Base-by-base conservation (phyloP, 2,329 filamentous ascomycete genomes). In the Xylariales sp. region DNA sequence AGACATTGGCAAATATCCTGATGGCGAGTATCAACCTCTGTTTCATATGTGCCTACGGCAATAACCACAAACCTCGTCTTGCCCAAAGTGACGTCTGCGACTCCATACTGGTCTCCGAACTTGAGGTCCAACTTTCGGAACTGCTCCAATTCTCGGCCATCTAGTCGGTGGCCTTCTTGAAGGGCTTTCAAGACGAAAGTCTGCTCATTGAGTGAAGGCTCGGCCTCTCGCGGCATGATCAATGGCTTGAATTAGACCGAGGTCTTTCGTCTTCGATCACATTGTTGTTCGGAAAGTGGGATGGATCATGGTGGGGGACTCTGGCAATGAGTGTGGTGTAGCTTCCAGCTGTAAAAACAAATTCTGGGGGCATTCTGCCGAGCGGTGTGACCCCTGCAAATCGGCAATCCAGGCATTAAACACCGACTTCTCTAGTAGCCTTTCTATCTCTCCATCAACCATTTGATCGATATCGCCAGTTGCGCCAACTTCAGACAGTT, bases 91-190 rank as follows among this genome's bases (percentile, higher is more conserved):
- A 96, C 86, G 57, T 95, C 88, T 52, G 85, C 88, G 53, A 91
- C 82, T 48, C 93, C 93, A 73, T 90, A 90, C 55, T 95, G 88
- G 49, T 95, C 84, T 38, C 89, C 89, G 64, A 97, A 95, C 3
- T 73, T 78, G 46, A 98, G 74, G 46, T 84, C 78, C 33, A 96
- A 63, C 35, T 80, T 73, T 51, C 93, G 81, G 64, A 87, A 93
- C 55, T 89, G 75, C 57, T 96, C 87, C 44, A 90, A 76, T 44
- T 75, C 71, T 50, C 93, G 86, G 53, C 86, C 86, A 66, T 98
- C 93, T 45, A 96, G 70, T 18, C 93, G 86, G 45, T 90, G 69
- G 51, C 86, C 80, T 57, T 95, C 81, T 53, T 82, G 74, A 9
- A 98, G 77, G 32, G 91, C 90, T 59, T 94, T 79, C 46, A 82